Conservation (phyloP, 2,329 filamentous ascomycete species). For the Rutstroemia sp. region DNA sequence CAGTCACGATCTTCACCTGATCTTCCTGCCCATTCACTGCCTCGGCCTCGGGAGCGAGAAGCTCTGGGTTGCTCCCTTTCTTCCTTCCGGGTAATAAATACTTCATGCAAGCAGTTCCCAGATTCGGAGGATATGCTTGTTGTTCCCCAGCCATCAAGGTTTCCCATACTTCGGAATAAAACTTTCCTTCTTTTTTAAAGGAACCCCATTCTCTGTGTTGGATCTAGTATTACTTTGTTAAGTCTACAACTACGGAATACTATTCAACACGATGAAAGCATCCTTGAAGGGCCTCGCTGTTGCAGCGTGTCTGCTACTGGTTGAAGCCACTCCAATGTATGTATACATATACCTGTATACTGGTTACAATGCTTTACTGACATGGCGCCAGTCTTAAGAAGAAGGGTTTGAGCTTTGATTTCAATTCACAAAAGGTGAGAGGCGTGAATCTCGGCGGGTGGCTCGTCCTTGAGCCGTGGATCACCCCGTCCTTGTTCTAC, state of each 20-base stretch:
- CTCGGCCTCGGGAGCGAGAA: no score
- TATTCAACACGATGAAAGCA: constrained; percentile 3
- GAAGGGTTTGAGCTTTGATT: constrained; percentile 39
- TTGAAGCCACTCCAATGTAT: constrained; percentile 18
- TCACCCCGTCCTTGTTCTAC: constrained; percentile 48
- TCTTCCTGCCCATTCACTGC: no score
- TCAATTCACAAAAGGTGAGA: constrained; percentile 46
- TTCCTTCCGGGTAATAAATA: not conserved
- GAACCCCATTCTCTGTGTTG: not conserved
- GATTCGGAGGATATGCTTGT: not conserved
- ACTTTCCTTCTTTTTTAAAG: not conserved
- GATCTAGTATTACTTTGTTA: not conserved
- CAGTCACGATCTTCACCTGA: not conserved
- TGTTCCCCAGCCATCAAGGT: not conserved
- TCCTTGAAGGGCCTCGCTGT: constrained; percentile 15
- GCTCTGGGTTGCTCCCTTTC: not conserved
- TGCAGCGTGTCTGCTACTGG: constrained; percentile 12
- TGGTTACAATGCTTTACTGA: constrained; percentile 6
- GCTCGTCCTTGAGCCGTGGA: constrained; percentile 38
- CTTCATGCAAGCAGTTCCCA: not conserved
- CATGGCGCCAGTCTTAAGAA: constrained; percentile 10
- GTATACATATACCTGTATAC: not conserved
- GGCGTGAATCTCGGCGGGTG: constrained; percentile 57
- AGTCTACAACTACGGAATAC: not conserved
- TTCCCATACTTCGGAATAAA: not conserved